Evolutionary conservation across 2,329 filamentous ascomycete genomes (phyloP).

Genomic region (Talaromyces islandicus): DNA sequence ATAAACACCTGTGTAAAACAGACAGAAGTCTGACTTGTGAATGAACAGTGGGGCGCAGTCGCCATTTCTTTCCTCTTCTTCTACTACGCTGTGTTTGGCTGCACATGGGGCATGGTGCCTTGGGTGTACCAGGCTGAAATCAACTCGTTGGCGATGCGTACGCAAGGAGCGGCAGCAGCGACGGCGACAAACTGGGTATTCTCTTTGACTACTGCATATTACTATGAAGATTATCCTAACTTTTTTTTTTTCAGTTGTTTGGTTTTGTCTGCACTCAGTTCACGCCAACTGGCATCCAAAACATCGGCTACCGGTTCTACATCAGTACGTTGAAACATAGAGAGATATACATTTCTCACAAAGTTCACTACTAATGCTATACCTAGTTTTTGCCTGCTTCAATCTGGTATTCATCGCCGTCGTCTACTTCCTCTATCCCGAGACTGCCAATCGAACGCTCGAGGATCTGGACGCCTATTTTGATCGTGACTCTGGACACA

Average conservation of each 20-base stretch:
- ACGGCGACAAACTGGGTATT: slow-evolving; percentile 31
- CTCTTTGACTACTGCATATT: background rate
- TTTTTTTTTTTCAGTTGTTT: background rate
- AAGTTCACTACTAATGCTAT: background rate
- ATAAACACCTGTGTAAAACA: background rate
- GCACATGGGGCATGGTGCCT: slow-evolving; percentile 22
- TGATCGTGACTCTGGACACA: background rate
- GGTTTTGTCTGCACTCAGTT: slow-evolving; percentile 14
- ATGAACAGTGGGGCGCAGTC: background rate
- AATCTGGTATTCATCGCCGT: slow-evolving; percentile 33
- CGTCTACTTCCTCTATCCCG: slow-evolving; percentile 44
- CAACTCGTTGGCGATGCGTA: slow-evolving; percentile 37
- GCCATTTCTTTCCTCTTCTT: slow-evolving; percentile 25
- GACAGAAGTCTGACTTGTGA: background rate
- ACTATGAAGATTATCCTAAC: background rate
- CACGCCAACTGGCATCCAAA: slow-evolving; percentile 13
- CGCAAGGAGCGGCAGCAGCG: slow-evolving; percentile 32
- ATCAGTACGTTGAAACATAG: slow-evolving; percentile 1
- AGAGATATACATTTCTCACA: no score
- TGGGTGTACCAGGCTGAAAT: slow-evolving; percentile 41
- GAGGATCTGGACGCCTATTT: slow-evolving; percentile 24
- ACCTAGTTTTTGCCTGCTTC: background rate
- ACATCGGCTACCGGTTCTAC: slow-evolving; percentile 13
- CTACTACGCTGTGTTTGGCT: slow-evolving; percentile 13
- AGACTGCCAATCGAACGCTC: slow-evolving; percentile 38